Evolutionary conservation across 108 stramenopile species (phyloP).

Genomic region (Cylindrotheca fusiformis): DNA sequence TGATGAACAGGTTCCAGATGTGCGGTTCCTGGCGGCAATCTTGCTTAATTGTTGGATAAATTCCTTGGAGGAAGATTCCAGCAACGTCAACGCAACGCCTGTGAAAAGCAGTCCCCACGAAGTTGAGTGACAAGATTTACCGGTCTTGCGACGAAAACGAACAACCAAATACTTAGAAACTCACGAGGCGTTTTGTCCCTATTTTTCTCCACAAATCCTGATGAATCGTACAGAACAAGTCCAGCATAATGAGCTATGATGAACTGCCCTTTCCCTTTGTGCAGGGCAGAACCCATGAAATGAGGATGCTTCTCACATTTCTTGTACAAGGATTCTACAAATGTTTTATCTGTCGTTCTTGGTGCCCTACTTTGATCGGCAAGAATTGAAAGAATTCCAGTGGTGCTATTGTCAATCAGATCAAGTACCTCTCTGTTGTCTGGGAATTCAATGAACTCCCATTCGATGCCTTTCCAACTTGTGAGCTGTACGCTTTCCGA

Average conservation of each 20-base stretch:
- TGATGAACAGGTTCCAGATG: not conserved
- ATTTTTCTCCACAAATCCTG: conserved; percentile 89
- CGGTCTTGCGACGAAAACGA: no score
- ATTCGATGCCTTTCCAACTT: conserved; percentile 65
- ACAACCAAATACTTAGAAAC: no score
- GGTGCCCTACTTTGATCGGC: conserved; percentile 81
- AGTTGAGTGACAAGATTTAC: no score
- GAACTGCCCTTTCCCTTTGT: conserved; percentile 61
- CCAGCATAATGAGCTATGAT: conserved; percentile 85
- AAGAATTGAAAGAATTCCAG: conserved; percentile 76
- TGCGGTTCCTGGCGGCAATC: conserved; percentile 8
- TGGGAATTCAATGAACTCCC: conserved; percentile 89
- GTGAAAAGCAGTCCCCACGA: conserved; percentile 11
- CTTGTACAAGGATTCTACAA: conserved; percentile 56
- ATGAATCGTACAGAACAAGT: conserved; percentile 80
- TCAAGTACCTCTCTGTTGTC: conserved; percentile 97
- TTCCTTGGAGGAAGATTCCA: conserved; percentile 33
- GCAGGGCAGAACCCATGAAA: conserved; percentile 53
- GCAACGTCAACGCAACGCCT: conserved; percentile 41
- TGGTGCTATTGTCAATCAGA: conserved; percentile 80
- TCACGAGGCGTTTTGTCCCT: conserved; percentile 88
- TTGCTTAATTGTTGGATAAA: conserved; percentile 21
- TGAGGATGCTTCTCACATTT: conserved; percentile 52
- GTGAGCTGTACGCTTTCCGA: not conserved
- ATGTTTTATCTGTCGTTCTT: conserved; percentile 62